Evolutionary conservation across 495 filamentous ascomycete species (phyloP), one percentile per base, ranked within the genome.

Genomic region (Lophiostoma macrostomum): DNA sequence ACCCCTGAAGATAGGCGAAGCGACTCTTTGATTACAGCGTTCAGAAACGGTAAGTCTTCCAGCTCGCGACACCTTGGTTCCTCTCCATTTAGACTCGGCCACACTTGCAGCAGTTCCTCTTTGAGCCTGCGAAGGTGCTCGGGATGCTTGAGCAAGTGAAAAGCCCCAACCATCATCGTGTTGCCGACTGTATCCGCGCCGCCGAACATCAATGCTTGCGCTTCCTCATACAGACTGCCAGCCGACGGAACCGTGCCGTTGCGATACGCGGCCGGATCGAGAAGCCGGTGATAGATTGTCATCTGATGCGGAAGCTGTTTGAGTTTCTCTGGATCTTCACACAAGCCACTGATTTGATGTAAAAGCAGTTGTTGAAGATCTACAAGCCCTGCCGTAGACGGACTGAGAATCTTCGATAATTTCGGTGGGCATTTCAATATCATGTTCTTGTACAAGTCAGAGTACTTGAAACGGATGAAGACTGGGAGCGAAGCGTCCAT

Each of bases 141-240:
- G 0, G 58, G 69, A 1, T 64, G 53, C 6, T 60, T 53, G 0
- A 74, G 40, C 10, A 76, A 29, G 37, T 74, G 51, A 47, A 60
- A 75, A 6, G 57, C 47, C 1, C 65, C 70, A 2, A 64, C 39
- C 4, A 64, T 61, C 18, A 75, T 53, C 3, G 74, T 61, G 22
- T 64, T 61, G 4, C 53, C 68, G 10, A 69, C 66, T 10, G 74
- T 75, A 43, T 74, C 64, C 5, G 65, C 63, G 5, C 75, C 75
- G 2, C 68, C 74, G 53, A 73, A 71, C 16, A 76, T 41, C 35
- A 75, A 46, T 1, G 65, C 52, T 41, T 63, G 56, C 1, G 67
- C 63, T 60, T 75, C 73, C 10, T 73, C 69, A 29, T 54, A 62
- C 12, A 75, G 49, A 28, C 49, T 52, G 28, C 50, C 49, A 8